Base-by-base conservation (phyloP, 2,329 filamentous ascomycete species). In the Didymella arachidicola region DNA sequence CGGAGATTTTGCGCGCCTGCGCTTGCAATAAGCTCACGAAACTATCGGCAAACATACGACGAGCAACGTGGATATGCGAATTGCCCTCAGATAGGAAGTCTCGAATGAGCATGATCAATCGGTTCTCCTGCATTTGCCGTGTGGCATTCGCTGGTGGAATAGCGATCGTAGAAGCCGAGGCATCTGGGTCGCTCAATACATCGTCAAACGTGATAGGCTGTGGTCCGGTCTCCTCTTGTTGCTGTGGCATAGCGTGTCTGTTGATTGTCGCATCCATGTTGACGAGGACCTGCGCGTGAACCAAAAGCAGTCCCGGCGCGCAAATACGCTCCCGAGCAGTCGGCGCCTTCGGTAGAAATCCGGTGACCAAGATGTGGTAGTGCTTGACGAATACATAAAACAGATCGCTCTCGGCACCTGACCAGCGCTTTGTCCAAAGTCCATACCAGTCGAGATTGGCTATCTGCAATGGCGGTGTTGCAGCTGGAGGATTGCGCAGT, bases 381-480 rank as follows among this genome's bases (percentile, higher is more conserved):
- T 95, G 89, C 77, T 96, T 97, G 79, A 88, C 87, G 71, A 97
- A 97, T 43, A 96, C 89, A 78, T 94, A 97, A 73, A 97, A 92
- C 32, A 97, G 81, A 71, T 97, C 93, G 4, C 90, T 96, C 68
- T 97, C 93, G 2, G 88, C 87, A 14, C 93, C 93, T 61, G 87
- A 89, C 93, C 93, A 97, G 60, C 92, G 87, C 38, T 89, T 86
- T 7, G 91, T 82, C 93, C 93, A 97, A 0, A 88, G 87, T 1
- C 92, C 91, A 68, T 90, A 87, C 93, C 93, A 97, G 42, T 88
- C 82, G n/a, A 96, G 88, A 63, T 89, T 87, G 29, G 87, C 83
- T 5, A 90, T 86, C 29, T 88, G 85, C 38, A 93, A 74, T 1
- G 92, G 89, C 52, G 89, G 80, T 8, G 88, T 84, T 1, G 87